Conservation (phyloP, 257 asterid genomes). For the Nicotiana knightiana region DNA sequence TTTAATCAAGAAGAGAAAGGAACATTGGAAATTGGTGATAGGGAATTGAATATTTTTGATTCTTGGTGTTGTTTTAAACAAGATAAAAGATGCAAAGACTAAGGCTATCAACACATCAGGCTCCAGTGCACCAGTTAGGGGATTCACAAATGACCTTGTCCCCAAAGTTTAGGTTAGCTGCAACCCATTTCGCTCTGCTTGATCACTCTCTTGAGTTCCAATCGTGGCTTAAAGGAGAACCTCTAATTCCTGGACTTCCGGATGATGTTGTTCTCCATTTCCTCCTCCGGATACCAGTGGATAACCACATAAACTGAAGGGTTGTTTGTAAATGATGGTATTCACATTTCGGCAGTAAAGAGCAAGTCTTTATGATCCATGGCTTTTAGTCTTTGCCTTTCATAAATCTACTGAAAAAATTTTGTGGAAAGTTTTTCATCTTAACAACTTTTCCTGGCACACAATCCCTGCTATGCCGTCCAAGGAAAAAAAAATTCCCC, state of each 20-base stretch:
- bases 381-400: conserved; percentile 45
- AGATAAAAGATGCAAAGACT: conserved; percentile 18
- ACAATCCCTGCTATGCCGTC: conserved; percentile 88
- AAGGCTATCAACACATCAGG: conserved; percentile 43
- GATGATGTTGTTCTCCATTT: conserved; percentile 75
- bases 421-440: conserved; percentile 82
- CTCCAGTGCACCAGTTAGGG: conserved; percentile 76
- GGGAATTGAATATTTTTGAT: not conserved
- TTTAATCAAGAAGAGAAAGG: not conserved
- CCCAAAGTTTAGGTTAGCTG: conserved; percentile 35
- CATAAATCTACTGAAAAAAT: conserved; percentile 77
- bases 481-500: conserved; percentile 78
- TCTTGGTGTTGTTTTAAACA: not conserved
- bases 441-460: conserved; percentile 68
- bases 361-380: conserved; percentile 67
- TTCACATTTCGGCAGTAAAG: conserved; percentile 61
- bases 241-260: conserved; percentile 76
- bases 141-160: conserved; percentile 79
- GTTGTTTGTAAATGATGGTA: conserved; percentile 72
- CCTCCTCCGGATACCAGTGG: conserved; percentile 72
- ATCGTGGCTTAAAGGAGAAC: conserved; percentile 9
- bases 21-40: not conserved
- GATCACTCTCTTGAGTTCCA: too few relatives aligned
- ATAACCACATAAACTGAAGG: conserved; percentile 34
- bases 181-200: conserved; percentile 25